Evolutionary conservation across 768 basidiomycete genomes (phyloP), one percentile per base, ranked within the genome.

Genomic region (Boletus pseudo-olivaceus): DNA sequence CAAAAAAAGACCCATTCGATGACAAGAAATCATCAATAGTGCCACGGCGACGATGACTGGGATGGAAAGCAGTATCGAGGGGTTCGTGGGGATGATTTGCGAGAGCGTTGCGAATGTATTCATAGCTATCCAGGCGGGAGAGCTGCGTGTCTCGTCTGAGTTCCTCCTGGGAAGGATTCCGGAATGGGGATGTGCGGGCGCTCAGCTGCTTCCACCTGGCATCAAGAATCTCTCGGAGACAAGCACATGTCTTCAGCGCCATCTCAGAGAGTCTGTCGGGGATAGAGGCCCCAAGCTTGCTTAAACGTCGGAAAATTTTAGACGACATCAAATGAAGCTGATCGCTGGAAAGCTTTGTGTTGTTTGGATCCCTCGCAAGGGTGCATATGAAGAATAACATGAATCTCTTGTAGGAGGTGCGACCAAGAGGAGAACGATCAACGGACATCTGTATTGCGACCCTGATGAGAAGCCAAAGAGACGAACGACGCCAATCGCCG

Each of bases 331-430:
- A 58, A 32, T 62, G 61, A 33, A 71, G 62, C 5, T 67, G 30
- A 35, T 70, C 59, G 45, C 53, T 66, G 5, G 56, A 41, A 34
- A 59, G 43, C n/a, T 59, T 17, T 0, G 5, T 4, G 1, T 56
- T 38, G 2, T 63, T 47, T 2, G 66, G 67, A 2, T 62, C 20
- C 11, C 55, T 49, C 4, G 75, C 53, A 2, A 66, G 41, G 23
- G 56, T 42, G 2, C 70, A 60, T 32, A 75, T 54, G 49, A 80
- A 65, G 48, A 72, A 80, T 2, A 76, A 51, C 60, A 79, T 73
- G 63, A 82, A 82, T 9, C 35, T 11, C 49, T 82, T 82, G 65
- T 83, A 82, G 1, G 61, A 64, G 8, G 39, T 39, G 14, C 53
- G 7, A 19, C 55, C 56, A 33, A 53, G 51, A 46, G 40, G 26